Conservation (phyloP, 306 rosid species). For the Quercus cerris region DNA sequence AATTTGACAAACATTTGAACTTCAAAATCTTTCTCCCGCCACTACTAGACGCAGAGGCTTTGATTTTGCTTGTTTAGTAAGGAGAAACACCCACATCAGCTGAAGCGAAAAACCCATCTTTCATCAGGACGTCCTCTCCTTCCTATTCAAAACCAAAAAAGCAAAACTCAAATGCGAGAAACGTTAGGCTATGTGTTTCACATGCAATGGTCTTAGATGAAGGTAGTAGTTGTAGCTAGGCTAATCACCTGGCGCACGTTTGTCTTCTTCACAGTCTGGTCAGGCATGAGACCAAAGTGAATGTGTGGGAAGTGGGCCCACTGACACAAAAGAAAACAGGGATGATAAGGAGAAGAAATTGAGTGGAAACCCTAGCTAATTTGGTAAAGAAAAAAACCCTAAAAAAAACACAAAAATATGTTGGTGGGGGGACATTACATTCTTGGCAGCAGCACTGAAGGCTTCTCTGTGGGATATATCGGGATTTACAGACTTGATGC, state of each 20-base stretch:
- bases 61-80: slow-evolving; percentile 28
- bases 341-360: not conserved
- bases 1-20: not conserved
- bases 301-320: slow-evolving; percentile 99
- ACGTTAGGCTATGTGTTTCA: not conserved
- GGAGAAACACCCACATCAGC: slow-evolving; percentile 75
- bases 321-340: slow-evolving; percentile 42
- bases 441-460: slow-evolving; percentile 98
- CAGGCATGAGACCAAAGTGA: slow-evolving; percentile 96
- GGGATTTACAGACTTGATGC: slow-evolving; percentile 97
- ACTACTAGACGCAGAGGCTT: not conserved
- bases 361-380: slow-evolving; percentile 19
- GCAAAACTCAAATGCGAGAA: not conserved
- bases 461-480: slow-evolving; percentile 99
- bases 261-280: slow-evolving; percentile 81
- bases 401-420: slow-evolving; percentile 11
- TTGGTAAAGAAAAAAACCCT: slow-evolving; percentile 3
- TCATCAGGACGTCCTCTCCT: slow-evolving; percentile 66
- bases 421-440: slow-evolving; percentile 52
- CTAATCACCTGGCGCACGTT: slow-evolving; percentile 68
- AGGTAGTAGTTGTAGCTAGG: not conserved
- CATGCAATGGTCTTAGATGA: not conserved
- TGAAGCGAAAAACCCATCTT: slow-evolving; percentile 64
- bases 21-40: not conserved
- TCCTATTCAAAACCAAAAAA: slow-evolving; percentile 48